These are phyloP conservation scores for Chrysosporium keratinophilum DNA, from an alignment of 2,329 filamentous ascomycete species.

Conservation along the genomic window DNA sequence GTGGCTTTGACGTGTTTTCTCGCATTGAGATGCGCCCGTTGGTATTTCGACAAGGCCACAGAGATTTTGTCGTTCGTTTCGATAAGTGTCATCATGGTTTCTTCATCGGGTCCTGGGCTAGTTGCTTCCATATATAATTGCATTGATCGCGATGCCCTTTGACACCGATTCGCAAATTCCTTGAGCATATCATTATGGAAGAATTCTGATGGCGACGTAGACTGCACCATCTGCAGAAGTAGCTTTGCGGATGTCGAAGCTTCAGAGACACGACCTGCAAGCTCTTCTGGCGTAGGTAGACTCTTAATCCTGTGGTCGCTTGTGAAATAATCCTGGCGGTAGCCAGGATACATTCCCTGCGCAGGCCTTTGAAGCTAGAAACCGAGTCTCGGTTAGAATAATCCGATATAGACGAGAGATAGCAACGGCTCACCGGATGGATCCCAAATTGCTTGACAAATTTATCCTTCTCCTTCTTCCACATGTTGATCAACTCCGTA, in stretches of 20 bases:
- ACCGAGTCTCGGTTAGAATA: neutral
- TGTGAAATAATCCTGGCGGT: slow-evolving; percentile 18
- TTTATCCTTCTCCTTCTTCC: slow-evolving; percentile 73
- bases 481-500: slow-evolving; percentile 65
- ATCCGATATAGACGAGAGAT: neutral
- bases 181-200: slow-evolving; percentile 76
- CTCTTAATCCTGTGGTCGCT: slow-evolving; percentile 26
- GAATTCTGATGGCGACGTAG: slow-evolving; percentile 66
- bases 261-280: slow-evolving; percentile 77
- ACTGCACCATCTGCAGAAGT: slow-evolving; percentile 82
- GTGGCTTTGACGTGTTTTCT: slow-evolving; percentile 30
- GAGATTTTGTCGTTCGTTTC: slow-evolving; percentile 89
- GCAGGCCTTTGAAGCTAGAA: slow-evolving; percentile 4
- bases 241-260: slow-evolving; percentile 83
- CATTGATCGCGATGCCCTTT: slow-evolving; percentile 66
- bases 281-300: slow-evolving; percentile 60
- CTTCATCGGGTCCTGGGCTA: slow-evolving; percentile 74
- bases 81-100: slow-evolving; percentile 86
- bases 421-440: slow-evolving; percentile 22
- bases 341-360: slow-evolving; percentile 8
- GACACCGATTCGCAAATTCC: slow-evolving; percentile 83
- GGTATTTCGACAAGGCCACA: slow-evolving; percentile 70
- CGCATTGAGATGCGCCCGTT: slow-evolving; percentile 60
- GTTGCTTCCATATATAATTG: slow-evolving; percentile 75
- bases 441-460: slow-evolving; percentile 45